phyloP scores from a whole-genome alignment of 2,329 filamentous ascomycete genomes.

The Xylaria digitata region DNA sequence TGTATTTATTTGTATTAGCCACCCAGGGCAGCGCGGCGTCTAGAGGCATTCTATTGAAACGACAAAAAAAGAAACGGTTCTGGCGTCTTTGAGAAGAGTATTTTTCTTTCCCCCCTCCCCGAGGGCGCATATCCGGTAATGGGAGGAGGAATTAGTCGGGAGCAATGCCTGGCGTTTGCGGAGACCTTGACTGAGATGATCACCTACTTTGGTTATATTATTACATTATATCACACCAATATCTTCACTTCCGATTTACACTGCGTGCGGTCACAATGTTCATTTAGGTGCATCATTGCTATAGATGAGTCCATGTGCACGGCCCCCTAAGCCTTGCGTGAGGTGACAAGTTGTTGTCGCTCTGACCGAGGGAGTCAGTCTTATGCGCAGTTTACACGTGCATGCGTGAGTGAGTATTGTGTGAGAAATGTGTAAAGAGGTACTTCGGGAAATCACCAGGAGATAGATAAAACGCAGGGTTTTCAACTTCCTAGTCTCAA shows the following conservation, averaged over 20 bases:
- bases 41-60: background rate
- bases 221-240: background rate
- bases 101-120: background rate
- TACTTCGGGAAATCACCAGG: too few relatives aligned
- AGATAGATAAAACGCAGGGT: too few relatives aligned
- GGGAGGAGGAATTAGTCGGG: background rate
- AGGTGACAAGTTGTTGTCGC: too few relatives aligned
- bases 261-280: background rate
- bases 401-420: too few relatives aligned
- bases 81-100: background rate
- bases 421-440: too few relatives aligned
- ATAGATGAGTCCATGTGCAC: too few relatives aligned
- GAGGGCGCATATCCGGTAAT: background rate
- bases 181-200: too few relatives aligned
- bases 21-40: slow-evolving; percentile 28
- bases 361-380: too few relatives aligned
- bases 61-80: background rate
- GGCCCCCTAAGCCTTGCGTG: too few relatives aligned
- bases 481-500: too few relatives aligned
- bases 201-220: background rate
- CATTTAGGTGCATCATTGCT: too few relatives aligned
- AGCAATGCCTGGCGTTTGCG: background rate
- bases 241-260: background rate
- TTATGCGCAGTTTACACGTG: too few relatives aligned
- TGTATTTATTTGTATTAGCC: slow-evolving; percentile 18